Percentiles rank a stretch among this genome's conserved stretches.
Conservation (phyloP, 129 eudicot genomes). For the Erigeron canadensis region DNA sequence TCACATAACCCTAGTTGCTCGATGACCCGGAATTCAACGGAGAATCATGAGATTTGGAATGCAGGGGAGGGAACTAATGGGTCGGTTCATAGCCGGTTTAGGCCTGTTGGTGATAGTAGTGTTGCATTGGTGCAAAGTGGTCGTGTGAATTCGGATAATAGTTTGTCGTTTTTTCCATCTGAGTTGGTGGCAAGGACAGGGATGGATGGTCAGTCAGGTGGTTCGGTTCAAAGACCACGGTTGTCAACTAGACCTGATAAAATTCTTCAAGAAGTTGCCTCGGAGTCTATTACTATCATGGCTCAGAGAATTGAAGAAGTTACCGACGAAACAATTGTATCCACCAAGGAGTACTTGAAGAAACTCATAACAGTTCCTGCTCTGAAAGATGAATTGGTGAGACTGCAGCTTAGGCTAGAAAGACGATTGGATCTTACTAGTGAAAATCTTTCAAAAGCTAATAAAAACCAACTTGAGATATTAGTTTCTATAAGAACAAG, state of each 20-base stretch:
- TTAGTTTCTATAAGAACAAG: constrained; percentile 59
- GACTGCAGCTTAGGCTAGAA: constrained; percentile 55
- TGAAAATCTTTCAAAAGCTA: constrained; percentile 51
- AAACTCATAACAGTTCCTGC: constrained; percentile 45
- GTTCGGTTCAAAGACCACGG: constrained; percentile 27
- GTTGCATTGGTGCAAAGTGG: constrained; percentile 45
- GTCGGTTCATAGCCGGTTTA: constrained; percentile 87
- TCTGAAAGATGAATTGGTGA: constrained; percentile 49
- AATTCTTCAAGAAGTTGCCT: constrained; percentile 58
- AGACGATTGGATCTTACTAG: constrained; percentile 52
- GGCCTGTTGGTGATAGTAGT: constrained; percentile 86
- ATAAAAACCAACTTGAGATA: constrained; percentile 51
- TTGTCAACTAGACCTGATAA: constrained; percentile 50
- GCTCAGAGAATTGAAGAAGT: constrained; percentile 58
- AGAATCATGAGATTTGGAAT: constrained; percentile 80
- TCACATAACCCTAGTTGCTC: constrained; percentile 94
- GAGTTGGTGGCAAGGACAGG: constrained; percentile 62
- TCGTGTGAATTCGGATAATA: background rate
- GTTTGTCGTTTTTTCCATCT: constrained; percentile 50
- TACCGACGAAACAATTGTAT: constrained; percentile 52
- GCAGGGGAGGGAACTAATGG: constrained; percentile 94
- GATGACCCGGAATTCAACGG: constrained; percentile 71
- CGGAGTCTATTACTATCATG: constrained; percentile 61
- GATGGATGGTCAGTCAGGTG: constrained; percentile 47
- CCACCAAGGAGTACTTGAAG: constrained; percentile 55